Evolutionary conservation across 179 eudicot species (phyloP), one percentile per base, ranked within the genome.

Genomic region (Nepenthes alata): DNA sequence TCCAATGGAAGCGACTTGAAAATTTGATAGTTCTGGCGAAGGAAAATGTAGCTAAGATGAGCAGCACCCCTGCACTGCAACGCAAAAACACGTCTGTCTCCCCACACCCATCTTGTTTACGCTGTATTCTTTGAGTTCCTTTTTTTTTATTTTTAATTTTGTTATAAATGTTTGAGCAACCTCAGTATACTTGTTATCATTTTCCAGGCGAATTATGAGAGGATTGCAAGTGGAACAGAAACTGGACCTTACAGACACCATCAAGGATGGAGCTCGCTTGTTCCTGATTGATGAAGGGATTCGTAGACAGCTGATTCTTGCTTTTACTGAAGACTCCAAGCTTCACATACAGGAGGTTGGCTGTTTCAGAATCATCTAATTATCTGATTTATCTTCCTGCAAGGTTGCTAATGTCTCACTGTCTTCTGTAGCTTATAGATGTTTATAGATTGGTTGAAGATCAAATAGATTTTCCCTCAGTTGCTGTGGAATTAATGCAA

Each of bases 1-100:
- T 94, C 71, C 99, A 94, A 70, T 94, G 99, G 97, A 94, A 94
- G 72, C 75, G 99, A 55, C 88, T 94, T 60, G 95, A 94, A 73
- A 94, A 94, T 69, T 80, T 94, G 61, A 94, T 94, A 66, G 78
- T 78, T 62, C 70, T 94, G 65, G 99, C 97, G 36, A 94, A 94
- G 80, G 97, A 94, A 75, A 85, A 94, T 61, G 99, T 90, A 55
- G 68, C 78, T 64, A 94, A 69, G 82, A 87, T 94, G 99, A 87
- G 89, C 79, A 85, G 67, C 78, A 89, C 90, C 68, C 97, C 96
- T 67, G 95, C 97, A 64, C 62, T 86, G 71, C 86, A 81, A 80
- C 78, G 67, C 52, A 80, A 80, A 45, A 70, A 75, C 74, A 58
- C 52, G 96, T 89, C 7, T 59, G 89, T 73, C 57, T 63, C 38